Percentiles rank a stretch among this genome's conserved stretches.
These are phyloP conservation scores for Rhinocladiella similis DNA, from an alignment of 2,329 filamentous ascomycete species.

Conservation along the genomic window DNA sequence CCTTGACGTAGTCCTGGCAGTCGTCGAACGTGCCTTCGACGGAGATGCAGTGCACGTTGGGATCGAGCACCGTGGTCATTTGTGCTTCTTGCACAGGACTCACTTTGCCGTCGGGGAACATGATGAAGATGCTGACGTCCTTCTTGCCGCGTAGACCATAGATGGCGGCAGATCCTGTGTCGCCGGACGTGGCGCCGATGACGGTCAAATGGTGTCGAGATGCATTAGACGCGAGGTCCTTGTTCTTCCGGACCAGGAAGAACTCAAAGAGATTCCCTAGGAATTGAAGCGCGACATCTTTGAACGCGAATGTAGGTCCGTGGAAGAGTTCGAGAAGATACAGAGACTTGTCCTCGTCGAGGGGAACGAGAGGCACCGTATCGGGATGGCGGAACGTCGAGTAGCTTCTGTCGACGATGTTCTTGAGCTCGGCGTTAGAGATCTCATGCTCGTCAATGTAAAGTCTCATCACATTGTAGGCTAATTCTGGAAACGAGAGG, in stretches of 20 bases:
- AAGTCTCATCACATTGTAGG: constrained; percentile 79
- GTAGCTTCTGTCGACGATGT: constrained; percentile 82
- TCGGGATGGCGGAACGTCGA: constrained; percentile 80
- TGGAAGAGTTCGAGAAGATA: constrained; percentile 94
- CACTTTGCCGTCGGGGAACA: constrained; percentile 87
- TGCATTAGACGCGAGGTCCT: constrained; percentile 39
- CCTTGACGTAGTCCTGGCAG: constrained; percentile 94
- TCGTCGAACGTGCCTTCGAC: constrained; percentile 93
- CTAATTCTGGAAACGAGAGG: constrained; percentile 76
- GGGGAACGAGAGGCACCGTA: constrained; percentile 75
- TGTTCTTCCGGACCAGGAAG: constrained; percentile 46
- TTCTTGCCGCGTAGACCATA: constrained; percentile 94
- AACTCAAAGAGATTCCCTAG: constrained; percentile 80
- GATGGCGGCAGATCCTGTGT: constrained; percentile 90
- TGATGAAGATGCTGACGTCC: constrained; percentile 93
- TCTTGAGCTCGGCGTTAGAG: constrained; percentile 73
- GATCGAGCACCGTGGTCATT: constrained; percentile 91
- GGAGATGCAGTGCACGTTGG: constrained; percentile 88
- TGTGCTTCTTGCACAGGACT: constrained; percentile 92
- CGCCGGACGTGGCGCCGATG: constrained; percentile 81
- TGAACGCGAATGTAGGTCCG: constrained; percentile 92
- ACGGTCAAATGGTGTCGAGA: constrained; percentile 80
- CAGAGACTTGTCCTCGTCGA: constrained; percentile 70
- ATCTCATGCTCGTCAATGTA: constrained; percentile 87
- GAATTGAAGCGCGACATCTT: constrained; percentile 91